These are phyloP conservation scores for Tulasnella sp. DNA, from an alignment of 768 basidiomycete species.

Conservation along the genomic window DNA sequence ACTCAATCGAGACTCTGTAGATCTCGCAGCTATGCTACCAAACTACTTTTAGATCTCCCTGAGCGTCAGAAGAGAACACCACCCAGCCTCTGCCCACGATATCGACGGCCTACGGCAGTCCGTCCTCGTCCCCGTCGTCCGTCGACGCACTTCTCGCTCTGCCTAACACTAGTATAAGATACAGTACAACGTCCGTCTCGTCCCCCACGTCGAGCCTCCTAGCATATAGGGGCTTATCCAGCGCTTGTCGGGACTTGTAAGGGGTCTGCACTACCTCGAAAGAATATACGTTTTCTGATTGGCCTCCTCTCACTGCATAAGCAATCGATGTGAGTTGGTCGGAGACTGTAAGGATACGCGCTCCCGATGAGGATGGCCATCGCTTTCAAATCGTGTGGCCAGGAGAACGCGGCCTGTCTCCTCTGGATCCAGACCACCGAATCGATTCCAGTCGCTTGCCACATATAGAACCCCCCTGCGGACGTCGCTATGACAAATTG, in stretches of 20 bases:
- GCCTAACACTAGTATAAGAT: neutral
- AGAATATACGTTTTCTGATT: neutral
- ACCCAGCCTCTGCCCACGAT: neutral
- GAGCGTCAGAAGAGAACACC: slow-evolving; percentile 2
- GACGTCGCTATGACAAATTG: slow-evolving; percentile 1
- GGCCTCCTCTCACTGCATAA: neutral
- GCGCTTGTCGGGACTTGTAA: neutral
- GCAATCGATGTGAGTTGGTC: neutral
- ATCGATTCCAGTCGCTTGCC: neutral
- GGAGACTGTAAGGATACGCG: neutral
- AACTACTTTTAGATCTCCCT: neutral
- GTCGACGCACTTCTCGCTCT: neutral
- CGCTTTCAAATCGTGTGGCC: neutral
- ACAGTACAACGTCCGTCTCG: neutral
- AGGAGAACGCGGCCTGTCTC: neutral
- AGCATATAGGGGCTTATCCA: slow-evolving; percentile 9
- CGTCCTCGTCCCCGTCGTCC: neutral
- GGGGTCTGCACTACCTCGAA: neutral
- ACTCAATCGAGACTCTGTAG: neutral
- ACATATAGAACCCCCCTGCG: neutral
- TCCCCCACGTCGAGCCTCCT: neutral
- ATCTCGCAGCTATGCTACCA: neutral
- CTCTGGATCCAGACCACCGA: neutral
- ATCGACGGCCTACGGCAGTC: neutral
- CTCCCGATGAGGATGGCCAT: neutral